Evolutionary conservation across 352 stramenopile genomes (phyloP), one percentile per base, ranked within the genome.

Genomic region (Globisporangium alternatum): DNA sequence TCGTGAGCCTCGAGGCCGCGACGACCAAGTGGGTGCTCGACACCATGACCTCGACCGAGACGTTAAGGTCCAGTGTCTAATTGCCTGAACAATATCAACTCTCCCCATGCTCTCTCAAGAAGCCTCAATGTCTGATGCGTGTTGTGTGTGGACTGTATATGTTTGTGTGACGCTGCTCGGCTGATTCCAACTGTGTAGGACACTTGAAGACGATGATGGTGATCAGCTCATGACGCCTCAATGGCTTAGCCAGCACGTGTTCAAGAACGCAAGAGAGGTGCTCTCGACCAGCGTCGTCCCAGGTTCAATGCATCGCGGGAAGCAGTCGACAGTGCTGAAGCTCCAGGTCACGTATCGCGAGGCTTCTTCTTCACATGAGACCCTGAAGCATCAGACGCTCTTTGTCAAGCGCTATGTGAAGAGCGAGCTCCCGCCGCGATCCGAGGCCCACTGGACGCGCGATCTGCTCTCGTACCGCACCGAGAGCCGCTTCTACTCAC

Each of bases 371-470:
- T 9, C 48, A 35, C 1, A 1, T 55, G 22, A 33, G 47, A 17
- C 47, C 4, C 5, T 41, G 35, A 41, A 43, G 28, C 45, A 53
- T 21, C 21, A 65, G 55, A 74, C 60, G 6, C 22, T 91, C 37
- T 91, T 91, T 62, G 22, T 86, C n/a, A 91, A 91, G 70, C 79
- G 83, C 33, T 86, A 78, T 33, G 74, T 79, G 13, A 80, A 71
- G 55, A 66, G 75, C 28, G 82, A 91, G 58, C 71, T 91, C 37
- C 70, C 80, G 2, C 22, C 70, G 22, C 65, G 80, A 30, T 74
- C 72, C 0, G 69, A 53, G 15, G 65, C 69, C 47, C 69, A 89
- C 56, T 91, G 82, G 82, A 64, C 65, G 31, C 75, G 82, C 17
- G 80, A 91, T 56, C 57, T 91, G 28, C 65, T 63, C 19, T 91